phyloP scores from a whole-genome alignment of 2,329 filamentous ascomycete species.

The Penicillium sp. region DNA sequence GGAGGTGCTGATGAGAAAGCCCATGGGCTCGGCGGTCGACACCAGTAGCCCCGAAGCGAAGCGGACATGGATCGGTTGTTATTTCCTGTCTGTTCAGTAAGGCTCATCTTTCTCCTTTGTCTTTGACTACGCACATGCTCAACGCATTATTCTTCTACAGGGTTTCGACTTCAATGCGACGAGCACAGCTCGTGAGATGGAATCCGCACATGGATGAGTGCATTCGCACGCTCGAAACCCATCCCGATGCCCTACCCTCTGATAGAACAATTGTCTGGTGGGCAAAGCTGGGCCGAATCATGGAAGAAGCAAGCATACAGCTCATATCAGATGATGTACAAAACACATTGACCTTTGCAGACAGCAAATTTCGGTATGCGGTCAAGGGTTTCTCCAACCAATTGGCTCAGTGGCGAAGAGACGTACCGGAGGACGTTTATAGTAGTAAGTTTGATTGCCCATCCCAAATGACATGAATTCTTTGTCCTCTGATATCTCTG shows the following conservation, averaged over 20 bases:
- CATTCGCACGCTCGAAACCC: slow-evolving; percentile 51
- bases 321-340: slow-evolving; percentile 62
- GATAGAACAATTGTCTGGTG: slow-evolving; percentile 54
- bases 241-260: slow-evolving; percentile 51
- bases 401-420: slow-evolving; percentile 53
- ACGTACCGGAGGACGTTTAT: slow-evolving; percentile 49
- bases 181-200: slow-evolving; percentile 55
- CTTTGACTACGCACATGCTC: neutral
- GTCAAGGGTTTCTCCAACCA: slow-evolving; percentile 61
- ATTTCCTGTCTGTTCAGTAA: slow-evolving; percentile 54
- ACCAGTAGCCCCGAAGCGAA: slow-evolving; percentile 53
- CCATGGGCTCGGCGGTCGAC: slow-evolving; percentile 28
- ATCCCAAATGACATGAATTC: neutral
- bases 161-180: slow-evolving; percentile 53
- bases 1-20: slow-evolving; percentile 36
- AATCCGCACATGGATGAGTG: slow-evolving; percentile 59
- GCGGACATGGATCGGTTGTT: slow-evolving; percentile 56
- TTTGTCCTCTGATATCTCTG: slow-evolving; percentile 3
- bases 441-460: slow-evolving; percentile 46
- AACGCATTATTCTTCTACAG: slow-evolving; percentile 28
- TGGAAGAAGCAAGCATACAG: slow-evolving; percentile 62
- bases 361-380: slow-evolving; percentile 59
- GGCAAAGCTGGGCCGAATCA: slow-evolving; percentile 55
- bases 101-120: slow-evolving; percentile 10
- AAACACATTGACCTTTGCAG: slow-evolving; percentile 49